Evolutionary conservation across 305 asterid genomes (phyloP).

Genomic region (Euphrasia arctica): DNA sequence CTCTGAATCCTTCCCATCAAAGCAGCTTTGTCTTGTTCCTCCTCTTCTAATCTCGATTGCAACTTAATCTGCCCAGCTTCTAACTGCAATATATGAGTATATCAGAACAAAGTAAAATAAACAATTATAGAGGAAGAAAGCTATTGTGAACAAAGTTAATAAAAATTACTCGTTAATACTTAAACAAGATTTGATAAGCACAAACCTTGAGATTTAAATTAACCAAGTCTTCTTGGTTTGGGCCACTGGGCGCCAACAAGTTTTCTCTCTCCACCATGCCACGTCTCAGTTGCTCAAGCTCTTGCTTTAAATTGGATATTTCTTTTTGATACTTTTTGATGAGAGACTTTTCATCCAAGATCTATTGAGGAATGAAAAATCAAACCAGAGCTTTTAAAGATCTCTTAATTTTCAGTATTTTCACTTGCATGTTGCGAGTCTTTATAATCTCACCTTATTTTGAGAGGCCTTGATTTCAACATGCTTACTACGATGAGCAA

Average conservation of each 20-base stretch:
- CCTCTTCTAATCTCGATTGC: constrained; percentile 89
- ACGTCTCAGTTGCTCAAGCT: constrained; percentile 67
- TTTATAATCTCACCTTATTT: constrained; percentile 48
- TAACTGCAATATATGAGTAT: constrained; percentile 45
- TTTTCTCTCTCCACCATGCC: constrained; percentile 73
- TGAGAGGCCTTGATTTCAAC: constrained; percentile 73
- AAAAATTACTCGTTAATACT: not conserved
- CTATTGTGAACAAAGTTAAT: constrained; percentile 9
- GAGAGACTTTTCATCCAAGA: constrained; percentile 83
- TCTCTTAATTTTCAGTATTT: not conserved
- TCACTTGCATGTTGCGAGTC: constrained; percentile 22
- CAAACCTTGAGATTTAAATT: constrained; percentile 79
- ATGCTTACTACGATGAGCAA: constrained; percentile 79
- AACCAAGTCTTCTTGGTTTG: constrained; percentile 70
- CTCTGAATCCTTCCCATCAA: constrained; percentile 90
- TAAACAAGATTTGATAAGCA: constrained; percentile 12
- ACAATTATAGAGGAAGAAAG: constrained; percentile 19
- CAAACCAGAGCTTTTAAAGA: constrained; percentile 18
- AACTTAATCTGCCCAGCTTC: constrained; percentile 84
- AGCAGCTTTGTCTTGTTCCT: constrained; percentile 89
- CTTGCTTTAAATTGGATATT: constrained; percentile 73
- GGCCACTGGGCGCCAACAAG: constrained; percentile 29
- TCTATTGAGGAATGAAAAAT: constrained; percentile 39
- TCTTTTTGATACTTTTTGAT: constrained; percentile 81
- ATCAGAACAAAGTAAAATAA: constrained; percentile 21